These are phyloP conservation scores for Candida yuanshanica DNA, from an alignment of 805 yeast species.

Conservation along the genomic window DNA sequence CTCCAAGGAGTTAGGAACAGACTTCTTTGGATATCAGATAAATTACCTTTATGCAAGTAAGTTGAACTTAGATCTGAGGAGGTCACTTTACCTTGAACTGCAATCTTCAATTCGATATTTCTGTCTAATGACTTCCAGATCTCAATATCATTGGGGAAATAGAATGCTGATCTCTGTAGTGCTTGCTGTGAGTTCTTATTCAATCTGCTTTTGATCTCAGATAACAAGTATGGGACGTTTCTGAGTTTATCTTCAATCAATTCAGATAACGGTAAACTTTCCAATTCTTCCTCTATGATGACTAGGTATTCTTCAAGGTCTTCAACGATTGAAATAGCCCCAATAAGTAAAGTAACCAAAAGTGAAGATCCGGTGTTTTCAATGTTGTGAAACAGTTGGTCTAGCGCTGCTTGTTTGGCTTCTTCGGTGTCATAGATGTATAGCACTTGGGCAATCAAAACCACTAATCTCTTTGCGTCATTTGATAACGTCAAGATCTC, in stretches of 20 bases:
- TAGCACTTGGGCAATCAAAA: slow-evolving; percentile 71
- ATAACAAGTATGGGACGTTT: slow-evolving; percentile 54
- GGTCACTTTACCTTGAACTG: slow-evolving; percentile 45
- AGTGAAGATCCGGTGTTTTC: slow-evolving; percentile 62
- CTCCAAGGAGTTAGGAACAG: slow-evolving; percentile 57
- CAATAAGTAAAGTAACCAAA: slow-evolving; percentile 64
- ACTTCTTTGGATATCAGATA: slow-evolving; percentile 62
- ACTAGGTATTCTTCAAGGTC: slow-evolving; percentile 51
- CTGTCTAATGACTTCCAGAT: slow-evolving; percentile 66
- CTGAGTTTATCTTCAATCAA: slow-evolving; percentile 45
- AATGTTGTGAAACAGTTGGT: slow-evolving; percentile 67
- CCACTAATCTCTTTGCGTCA: slow-evolving; percentile 60
- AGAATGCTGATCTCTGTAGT: slow-evolving; percentile 68
- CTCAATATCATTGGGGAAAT: slow-evolving; percentile 64
- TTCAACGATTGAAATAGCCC: slow-evolving; percentile 71
- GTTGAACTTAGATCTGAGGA: slow-evolving; percentile 48
- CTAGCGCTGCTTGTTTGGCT: slow-evolving; percentile 76
- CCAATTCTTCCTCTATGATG: slow-evolving; percentile 64
- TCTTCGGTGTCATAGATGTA: slow-evolving; percentile 73
- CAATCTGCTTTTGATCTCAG: slow-evolving; percentile 43
- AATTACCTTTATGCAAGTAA: slow-evolving; percentile 40
- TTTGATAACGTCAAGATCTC: slow-evolving; percentile 51
- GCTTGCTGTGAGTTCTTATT: slow-evolving; percentile 20
- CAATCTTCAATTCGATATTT: slow-evolving; percentile 52
- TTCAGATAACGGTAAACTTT: slow-evolving; percentile 39